These are phyloP conservation scores for Tylopilus intermedius DNA, from an alignment of 768 basidiomycete genomes.

Conservation along the genomic window DNA sequence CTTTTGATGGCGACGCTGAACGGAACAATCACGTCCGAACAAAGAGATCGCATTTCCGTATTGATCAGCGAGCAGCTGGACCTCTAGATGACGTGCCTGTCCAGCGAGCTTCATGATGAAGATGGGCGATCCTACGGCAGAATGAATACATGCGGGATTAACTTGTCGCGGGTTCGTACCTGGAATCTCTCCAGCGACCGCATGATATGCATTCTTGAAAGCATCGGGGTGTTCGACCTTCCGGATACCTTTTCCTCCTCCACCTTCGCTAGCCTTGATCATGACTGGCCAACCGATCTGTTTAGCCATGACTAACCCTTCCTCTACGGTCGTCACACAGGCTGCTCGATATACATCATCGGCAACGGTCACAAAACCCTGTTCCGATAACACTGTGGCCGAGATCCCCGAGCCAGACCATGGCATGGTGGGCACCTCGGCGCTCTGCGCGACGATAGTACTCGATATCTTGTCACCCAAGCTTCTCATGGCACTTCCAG, in stretches of 20 bases:
- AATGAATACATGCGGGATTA: slow-evolving; percentile 8
- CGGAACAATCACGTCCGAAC: slow-evolving; percentile 98
- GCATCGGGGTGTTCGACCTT: slow-evolving; percentile 83
- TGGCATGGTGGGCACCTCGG: slow-evolving; percentile 95
- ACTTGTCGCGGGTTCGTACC: slow-evolving; percentile 45
- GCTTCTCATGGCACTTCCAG: slow-evolving; percentile 97
- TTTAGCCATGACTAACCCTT: slow-evolving; percentile 79
- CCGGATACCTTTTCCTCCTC: slow-evolving; percentile 97
- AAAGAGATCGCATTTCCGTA: slow-evolving; percentile 99
- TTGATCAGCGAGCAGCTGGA: slow-evolving; percentile 97
- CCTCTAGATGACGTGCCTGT: slow-evolving; percentile 94
- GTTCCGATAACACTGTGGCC: slow-evolving; percentile 76
- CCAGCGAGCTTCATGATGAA: slow-evolving; percentile 99
- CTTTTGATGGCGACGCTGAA: slow-evolving; percentile 98
- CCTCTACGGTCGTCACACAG: slow-evolving; percentile 83
- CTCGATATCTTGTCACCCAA: slow-evolving; percentile 99
- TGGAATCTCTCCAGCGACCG: slow-evolving; percentile 94
- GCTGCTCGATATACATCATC: slow-evolving; percentile 85
- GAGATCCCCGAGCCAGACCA: slow-evolving; percentile 97
- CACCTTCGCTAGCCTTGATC: slow-evolving; percentile 99
- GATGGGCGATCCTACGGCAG: slow-evolving; percentile 78
- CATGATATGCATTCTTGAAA: slow-evolving; percentile 92
- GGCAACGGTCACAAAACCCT: slow-evolving; percentile 91
- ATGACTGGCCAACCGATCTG: slow-evolving; percentile 95
- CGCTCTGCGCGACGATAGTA: slow-evolving; percentile 97